Conservation (phyloP, 1,284 basidiomycete genomes). For the Fomitopsis schrenkii region DNA sequence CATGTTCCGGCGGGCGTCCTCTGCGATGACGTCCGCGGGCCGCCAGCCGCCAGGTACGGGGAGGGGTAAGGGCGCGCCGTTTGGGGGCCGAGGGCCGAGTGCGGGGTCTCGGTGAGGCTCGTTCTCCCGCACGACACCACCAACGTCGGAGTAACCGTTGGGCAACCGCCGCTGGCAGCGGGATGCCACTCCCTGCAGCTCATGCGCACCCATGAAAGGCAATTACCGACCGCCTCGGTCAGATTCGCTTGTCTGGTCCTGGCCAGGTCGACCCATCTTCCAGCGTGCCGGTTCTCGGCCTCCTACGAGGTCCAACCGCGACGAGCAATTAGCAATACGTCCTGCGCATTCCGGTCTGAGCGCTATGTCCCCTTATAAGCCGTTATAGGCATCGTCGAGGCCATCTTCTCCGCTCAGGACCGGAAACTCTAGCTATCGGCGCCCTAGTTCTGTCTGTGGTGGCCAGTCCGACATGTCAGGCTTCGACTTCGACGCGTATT, state of each 20-base stretch:
- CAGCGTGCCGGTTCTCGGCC: slow-evolving; percentile 5
- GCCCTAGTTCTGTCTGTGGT: not conserved
- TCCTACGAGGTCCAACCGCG: slow-evolving; percentile 3
- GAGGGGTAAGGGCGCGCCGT: not conserved
- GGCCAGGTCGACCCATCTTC: slow-evolving; percentile 8
- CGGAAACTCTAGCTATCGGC: not conserved
- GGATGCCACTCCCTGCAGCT: not conserved
- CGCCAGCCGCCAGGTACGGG: too few species aligned
- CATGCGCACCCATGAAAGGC: not conserved
- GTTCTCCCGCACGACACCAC: not conserved
- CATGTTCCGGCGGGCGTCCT: not conserved
- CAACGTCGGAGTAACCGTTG: not conserved
- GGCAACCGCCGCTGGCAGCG: too few species aligned
- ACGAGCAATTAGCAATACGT: not conserved
- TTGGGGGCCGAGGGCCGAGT: not conserved
- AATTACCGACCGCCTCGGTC: slow-evolving; percentile 3
- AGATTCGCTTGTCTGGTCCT: not conserved
- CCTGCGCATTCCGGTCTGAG: slow-evolving; percentile 6
- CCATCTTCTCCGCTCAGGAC: not conserved
- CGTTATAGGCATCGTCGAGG: slow-evolving; percentile 1
- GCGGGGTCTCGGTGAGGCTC: not conserved
- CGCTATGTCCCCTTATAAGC: not conserved
- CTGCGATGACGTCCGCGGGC: too few species aligned
- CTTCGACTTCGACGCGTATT: not conserved
- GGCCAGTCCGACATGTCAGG: not conserved